These are phyloP conservation scores for Pichia sp. DNA, from an alignment of 1,139 yeast genomes.

Conservation along the genomic window DNA sequence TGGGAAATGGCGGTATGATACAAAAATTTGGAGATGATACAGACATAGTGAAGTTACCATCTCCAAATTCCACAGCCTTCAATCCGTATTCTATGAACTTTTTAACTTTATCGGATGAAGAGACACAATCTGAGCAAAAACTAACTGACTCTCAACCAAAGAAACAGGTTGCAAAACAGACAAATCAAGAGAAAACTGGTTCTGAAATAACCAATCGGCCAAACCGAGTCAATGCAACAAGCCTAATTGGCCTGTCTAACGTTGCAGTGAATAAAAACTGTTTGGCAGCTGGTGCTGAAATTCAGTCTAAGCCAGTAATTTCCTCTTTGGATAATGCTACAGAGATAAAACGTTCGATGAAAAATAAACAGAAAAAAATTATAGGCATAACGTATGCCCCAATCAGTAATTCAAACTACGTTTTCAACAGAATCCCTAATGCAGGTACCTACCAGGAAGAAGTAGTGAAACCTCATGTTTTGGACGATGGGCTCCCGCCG, in stretches of 20 bases:
- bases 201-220: background rate
- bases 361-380: background rate
- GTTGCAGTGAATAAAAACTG: background rate
- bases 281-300: background rate
- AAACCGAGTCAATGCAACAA: background rate
- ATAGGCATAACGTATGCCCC: slow-evolving; percentile 18
- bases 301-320: background rate
- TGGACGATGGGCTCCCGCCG: background rate
- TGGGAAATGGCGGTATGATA: background rate
- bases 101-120: slow-evolving; percentile 14
- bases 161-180: background rate
- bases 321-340: background rate
- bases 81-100: slow-evolving; percentile 13
- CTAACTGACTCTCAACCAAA: background rate
- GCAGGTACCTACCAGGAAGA: slow-evolving; percentile 28
- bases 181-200: background rate
- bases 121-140: background rate
- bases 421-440: slow-evolving; percentile 19
- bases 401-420: slow-evolving; percentile 7
- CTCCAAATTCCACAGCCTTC: slow-evolving; percentile 2
- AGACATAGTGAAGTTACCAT: background rate
- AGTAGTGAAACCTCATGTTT: background rate
- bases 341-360: background rate
- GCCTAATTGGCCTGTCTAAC: background rate
- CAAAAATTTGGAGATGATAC: background rate